These are phyloP conservation scores for Gentiana dahurica DNA, from an alignment of 257 asterid genomes.

Conservation along the genomic window DNA sequence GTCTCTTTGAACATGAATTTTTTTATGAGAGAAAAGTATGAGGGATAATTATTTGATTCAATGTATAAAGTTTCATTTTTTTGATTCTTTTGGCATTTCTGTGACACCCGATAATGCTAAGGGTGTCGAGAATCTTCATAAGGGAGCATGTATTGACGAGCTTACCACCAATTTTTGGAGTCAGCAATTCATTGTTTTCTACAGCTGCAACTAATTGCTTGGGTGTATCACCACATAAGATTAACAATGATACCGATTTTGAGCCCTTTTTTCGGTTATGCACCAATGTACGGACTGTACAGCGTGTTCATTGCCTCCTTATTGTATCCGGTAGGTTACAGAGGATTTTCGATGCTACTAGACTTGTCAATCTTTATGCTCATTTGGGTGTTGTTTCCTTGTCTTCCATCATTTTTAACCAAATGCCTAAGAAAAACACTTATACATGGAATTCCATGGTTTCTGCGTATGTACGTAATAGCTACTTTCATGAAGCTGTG, in stretches of 20 bases:
- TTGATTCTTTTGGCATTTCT: neutral
- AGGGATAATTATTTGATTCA: too few species aligned
- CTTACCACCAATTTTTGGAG: conserved; percentile 5
- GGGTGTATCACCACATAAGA: conserved; percentile 16
- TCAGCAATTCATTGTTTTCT: conserved; percentile 10
- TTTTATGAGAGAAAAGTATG: too few species aligned
- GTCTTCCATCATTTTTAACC: conserved; percentile 37
- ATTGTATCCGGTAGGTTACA: conserved; percentile 56
- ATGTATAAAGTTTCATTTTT: too few species aligned
- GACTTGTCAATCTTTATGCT: conserved; percentile 62
- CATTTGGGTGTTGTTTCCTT: conserved; percentile 48
- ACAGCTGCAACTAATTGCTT: conserved; percentile 23
- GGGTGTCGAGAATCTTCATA: conserved; percentile 30
- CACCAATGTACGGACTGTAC: conserved; percentile 26
- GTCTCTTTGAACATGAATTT: too few species aligned
- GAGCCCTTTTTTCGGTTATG: conserved; percentile 51
- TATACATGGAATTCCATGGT: conserved; percentile 78
- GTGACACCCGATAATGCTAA: conserved; percentile 15
- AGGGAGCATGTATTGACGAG: conserved; percentile 24
- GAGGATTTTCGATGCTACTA: conserved; percentile 33
- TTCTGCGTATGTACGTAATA: conserved; percentile 55
- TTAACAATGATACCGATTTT: conserved; percentile 28
- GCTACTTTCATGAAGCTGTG: conserved; percentile 40
- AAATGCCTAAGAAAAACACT: conserved; percentile 41
- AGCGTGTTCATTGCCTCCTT: conserved; percentile 61